Evolutionary conservation across 2,329 filamentous ascomycete genomes (phyloP).

Genomic region (Podosphaera xanthii): DNA sequence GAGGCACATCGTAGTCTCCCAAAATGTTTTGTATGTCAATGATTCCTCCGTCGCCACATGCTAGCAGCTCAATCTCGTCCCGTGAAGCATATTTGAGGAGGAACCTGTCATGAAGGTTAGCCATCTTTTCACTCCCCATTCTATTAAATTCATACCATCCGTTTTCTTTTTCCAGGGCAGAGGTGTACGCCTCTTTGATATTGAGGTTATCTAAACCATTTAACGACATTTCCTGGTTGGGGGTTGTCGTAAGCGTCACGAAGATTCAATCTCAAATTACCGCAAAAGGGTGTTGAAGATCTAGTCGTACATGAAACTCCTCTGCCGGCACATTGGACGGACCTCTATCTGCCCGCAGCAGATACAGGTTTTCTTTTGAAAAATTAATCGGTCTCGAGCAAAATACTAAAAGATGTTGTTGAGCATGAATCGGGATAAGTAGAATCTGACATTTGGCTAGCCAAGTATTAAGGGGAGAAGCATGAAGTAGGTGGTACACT

Average conservation of each 20-base stretch:
- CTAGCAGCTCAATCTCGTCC: constrained; percentile 66
- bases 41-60: constrained; percentile 58
- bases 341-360: background rate
- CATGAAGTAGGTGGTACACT: background rate
- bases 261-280: background rate
- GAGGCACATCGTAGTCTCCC: constrained; percentile 58
- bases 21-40: constrained; percentile 63
- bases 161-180: constrained; percentile 58
- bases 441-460: background rate
- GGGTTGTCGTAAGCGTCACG: background rate
- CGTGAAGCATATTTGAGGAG: constrained; percentile 75
- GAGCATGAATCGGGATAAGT: background rate
- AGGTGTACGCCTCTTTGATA: constrained; percentile 67
- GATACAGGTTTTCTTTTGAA: background rate
- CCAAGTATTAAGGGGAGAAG: background rate
- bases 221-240: constrained; percentile 50
- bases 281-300: background rate
- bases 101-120: constrained; percentile 39
- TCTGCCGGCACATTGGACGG: background rate
- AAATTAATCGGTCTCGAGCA: background rate
- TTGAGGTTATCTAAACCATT: constrained; percentile 73
- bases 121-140: constrained; percentile 2
- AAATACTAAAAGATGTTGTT: background rate
- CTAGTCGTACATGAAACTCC: background rate
- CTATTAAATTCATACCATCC: constrained; percentile 45